A percentile compares a stretch with the other conserved stretches of the same genome.
Evolutionary conservation across 2,329 filamentous ascomycete genomes (phyloP).

Genomic region (Aspergillus sp.): DNA sequence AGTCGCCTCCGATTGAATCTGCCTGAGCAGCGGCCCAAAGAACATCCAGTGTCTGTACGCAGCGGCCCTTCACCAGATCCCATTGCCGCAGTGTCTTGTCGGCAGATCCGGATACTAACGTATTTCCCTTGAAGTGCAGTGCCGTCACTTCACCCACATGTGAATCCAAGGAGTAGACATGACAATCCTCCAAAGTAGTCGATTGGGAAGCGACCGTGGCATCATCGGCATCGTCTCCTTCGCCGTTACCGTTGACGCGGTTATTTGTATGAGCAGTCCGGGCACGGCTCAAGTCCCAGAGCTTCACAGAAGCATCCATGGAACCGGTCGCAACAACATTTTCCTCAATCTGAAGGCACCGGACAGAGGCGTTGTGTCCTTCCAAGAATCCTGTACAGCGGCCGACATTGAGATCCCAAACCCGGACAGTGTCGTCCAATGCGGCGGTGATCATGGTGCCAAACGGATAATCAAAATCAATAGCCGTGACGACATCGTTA

Average conservation of each 20-base stretch:
- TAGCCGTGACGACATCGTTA: constrained; percentile 78
- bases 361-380: constrained; percentile 91
- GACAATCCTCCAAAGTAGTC: constrained; percentile 85
- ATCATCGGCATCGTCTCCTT: constrained; percentile 35
- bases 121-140: constrained; percentile 83
- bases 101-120: constrained; percentile 89
- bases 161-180: constrained; percentile 81
- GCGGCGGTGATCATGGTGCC: constrained; percentile 91
- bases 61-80: constrained; percentile 96
- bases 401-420: constrained; percentile 95
- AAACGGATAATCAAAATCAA: constrained; percentile 98
- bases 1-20: constrained; percentile 62
- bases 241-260: constrained; percentile 48
- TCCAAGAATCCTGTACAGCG: constrained; percentile 89
- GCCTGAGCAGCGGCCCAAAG: constrained; percentile 97
- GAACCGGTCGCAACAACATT: constrained; percentile 94
- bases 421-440: constrained; percentile 87
- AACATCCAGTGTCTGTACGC: constrained; percentile 94
- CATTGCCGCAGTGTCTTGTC: constrained; percentile 98
- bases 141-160: constrained; percentile 95
- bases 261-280: constrained; percentile 69
- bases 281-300: constrained; percentile 92
- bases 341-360: constrained; percentile 89
- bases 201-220: constrained; percentile 60
- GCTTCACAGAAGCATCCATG: constrained; percentile 86